Conservation (phyloP, 176 grass and related monocot species). For the Carex cristatella region DNA sequence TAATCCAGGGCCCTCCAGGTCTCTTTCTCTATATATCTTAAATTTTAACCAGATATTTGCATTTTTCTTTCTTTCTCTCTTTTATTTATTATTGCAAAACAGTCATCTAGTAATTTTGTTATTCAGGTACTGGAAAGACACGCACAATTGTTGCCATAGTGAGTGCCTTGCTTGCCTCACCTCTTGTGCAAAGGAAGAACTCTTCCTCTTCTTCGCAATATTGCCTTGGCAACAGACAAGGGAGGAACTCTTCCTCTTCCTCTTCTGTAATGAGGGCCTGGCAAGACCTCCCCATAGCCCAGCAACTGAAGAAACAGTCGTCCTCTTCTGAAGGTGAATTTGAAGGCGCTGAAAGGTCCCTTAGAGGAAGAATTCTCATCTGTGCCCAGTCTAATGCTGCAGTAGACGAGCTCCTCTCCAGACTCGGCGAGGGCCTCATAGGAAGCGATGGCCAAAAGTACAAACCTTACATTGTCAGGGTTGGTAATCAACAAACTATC, state of each 20-base stretch:
- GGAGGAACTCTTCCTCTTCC: slow-evolving; percentile 45
- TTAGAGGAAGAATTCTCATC: slow-evolving; percentile 71
- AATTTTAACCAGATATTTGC: background rate
- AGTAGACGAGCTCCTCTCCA: slow-evolving; percentile 89
- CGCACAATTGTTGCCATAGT: slow-evolving; percentile 80
- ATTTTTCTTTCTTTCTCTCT: background rate
- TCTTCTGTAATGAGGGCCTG: slow-evolving; percentile 71
- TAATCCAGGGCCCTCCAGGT: slow-evolving; percentile 99
- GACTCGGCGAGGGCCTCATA: slow-evolving; percentile 75
- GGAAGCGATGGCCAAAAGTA: slow-evolving; percentile 61
- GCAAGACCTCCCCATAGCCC: slow-evolving; percentile 85
- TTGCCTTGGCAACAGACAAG: slow-evolving; percentile 25
- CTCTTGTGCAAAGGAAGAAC: slow-evolving; percentile 23
- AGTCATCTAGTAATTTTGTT: slow-evolving; percentile 14
- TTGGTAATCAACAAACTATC: slow-evolving; percentile 89
- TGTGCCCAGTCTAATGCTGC: slow-evolving; percentile 96
- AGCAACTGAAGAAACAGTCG: slow-evolving; percentile 57
- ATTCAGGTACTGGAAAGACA: slow-evolving; percentile 88
- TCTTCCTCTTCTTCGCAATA: slow-evolving; percentile 28
- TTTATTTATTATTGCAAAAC: background rate
- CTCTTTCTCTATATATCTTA: slow-evolving; percentile 8
- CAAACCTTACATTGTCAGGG: slow-evolving; percentile 83
- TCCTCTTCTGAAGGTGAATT: slow-evolving; percentile 3
- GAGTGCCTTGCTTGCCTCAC: slow-evolving; percentile 76
- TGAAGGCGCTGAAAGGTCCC: slow-evolving; percentile 29